These are phyloP conservation scores for Cadophora gregata DNA, from an alignment of 2,329 filamentous ascomycete genomes.

Conservation along the genomic window DNA sequence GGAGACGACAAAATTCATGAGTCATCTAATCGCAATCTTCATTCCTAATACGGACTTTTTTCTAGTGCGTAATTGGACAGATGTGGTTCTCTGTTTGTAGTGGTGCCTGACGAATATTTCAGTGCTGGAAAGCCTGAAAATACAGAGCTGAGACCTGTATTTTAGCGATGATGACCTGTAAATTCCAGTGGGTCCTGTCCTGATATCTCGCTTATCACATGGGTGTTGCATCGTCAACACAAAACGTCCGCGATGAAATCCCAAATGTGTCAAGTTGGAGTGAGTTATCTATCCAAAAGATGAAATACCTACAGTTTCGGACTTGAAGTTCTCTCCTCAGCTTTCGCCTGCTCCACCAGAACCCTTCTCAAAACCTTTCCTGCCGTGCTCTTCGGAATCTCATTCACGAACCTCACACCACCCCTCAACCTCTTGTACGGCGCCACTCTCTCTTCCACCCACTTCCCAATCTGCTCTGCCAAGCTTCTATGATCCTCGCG, in stretches of 20 bases:
- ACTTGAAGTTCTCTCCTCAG: conserved; percentile 12
- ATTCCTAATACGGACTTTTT: neutral
- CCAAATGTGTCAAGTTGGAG: too few species aligned
- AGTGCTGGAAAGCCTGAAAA: neutral
- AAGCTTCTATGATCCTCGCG: conserved; percentile 18
- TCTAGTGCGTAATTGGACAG: neutral
- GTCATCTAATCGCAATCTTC: neutral
- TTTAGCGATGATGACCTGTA: too few species aligned
- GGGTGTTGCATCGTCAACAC: too few species aligned
- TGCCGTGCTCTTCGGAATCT: conserved; percentile 70
- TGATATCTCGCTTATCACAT: too few species aligned
- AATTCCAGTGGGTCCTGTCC: too few species aligned
- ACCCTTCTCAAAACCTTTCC: conserved; percentile 57
- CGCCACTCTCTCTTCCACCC: conserved; percentile 64
- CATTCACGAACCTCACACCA: conserved; percentile 68
- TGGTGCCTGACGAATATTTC: neutral
- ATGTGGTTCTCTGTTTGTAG: too few species aligned
- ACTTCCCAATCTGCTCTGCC: conserved; percentile 56
- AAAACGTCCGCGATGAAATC: too few species aligned
- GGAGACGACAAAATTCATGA: neutral
- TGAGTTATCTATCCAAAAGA: too few species aligned
- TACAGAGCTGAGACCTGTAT: too few species aligned
- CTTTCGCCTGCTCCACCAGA: conserved; percentile 49
- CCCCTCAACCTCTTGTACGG: conserved; percentile 72
- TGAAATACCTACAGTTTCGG: conserved; percentile 15